Conservation (phyloP, 345 rosid genomes). For the Zanthoxylum bungeanum region DNA sequence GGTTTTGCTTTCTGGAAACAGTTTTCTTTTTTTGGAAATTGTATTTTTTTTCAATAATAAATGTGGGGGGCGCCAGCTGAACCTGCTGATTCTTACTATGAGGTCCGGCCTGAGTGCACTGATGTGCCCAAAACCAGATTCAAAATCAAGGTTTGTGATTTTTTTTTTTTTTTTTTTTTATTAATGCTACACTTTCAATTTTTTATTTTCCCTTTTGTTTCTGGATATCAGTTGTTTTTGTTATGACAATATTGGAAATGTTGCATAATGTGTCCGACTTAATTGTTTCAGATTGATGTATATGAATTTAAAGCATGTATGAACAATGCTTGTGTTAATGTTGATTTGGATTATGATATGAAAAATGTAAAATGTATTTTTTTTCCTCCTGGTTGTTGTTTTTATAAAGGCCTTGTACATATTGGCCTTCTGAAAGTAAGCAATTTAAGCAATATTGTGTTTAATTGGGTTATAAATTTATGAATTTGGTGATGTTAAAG, state of each 20-base stretch:
- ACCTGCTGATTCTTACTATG: constrained; percentile 85
- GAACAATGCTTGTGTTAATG: background rate
- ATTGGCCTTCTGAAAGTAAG: background rate
- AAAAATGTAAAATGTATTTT: background rate
- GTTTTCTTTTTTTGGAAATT: background rate
- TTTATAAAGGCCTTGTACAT: background rate
- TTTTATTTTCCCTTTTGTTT: background rate
- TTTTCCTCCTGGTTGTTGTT: background rate
- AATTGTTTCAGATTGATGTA: constrained; percentile 2
- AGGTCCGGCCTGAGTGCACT: constrained; percentile 89
- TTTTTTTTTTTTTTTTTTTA: background rate
- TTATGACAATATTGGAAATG: constrained; percentile 7
- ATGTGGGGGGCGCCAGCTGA: constrained; percentile 74
- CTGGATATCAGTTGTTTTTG: background rate
- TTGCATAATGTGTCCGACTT: background rate
- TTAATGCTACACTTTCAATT: background rate
- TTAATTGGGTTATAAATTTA: background rate
- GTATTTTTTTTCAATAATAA: constrained; percentile 22
- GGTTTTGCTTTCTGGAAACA: background rate
- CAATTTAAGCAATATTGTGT: background rate
- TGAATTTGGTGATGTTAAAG: background rate
- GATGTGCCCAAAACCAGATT: constrained; percentile 89
- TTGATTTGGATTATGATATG: background rate
- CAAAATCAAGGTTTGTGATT: constrained; percentile 74
- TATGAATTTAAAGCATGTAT: background rate